A percentile compares a stretch with the other conserved stretches of the same genome.
Evolutionary conservation across 257 asterid genomes (phyloP).

Genomic region (Solanum dulcamara): DNA sequence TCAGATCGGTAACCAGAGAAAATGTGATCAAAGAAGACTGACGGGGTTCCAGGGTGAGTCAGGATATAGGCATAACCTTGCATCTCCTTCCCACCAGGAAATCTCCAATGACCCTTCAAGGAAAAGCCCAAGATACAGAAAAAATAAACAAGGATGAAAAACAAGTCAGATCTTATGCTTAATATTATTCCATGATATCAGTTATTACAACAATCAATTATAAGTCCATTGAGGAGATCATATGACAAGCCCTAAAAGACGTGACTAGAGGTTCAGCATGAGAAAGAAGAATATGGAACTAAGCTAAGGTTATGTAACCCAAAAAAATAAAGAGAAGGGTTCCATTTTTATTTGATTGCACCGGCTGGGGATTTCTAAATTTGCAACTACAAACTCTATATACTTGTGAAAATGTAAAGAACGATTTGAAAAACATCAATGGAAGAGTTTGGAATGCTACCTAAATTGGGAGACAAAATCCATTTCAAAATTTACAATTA

Average conservation of each 20-base stretch:
- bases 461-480: background rate
- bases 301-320: background rate
- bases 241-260: background rate
- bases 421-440: background rate
- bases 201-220: background rate
- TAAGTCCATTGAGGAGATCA: background rate
- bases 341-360: background rate
- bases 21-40: slow-evolving; percentile 87
- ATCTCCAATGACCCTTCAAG: slow-evolving; percentile 98
- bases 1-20: slow-evolving; percentile 47
- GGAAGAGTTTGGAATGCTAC: background rate
- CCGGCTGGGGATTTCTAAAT: background rate
- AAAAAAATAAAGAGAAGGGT: background rate
- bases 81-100: slow-evolving; percentile 97
- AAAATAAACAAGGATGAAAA: background rate
- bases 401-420: background rate
- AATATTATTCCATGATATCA: background rate
- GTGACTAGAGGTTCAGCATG: background rate
- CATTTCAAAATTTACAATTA: background rate
- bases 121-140: background rate
- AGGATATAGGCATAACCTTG: slow-evolving; percentile 92
- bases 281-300: background rate
- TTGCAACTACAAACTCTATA: background rate
- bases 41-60: slow-evolving; percentile 91
- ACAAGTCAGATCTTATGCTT: background rate